phyloP scores from a whole-genome alignment of 1,139 yeast species.

The Geotrichum restrictum region DNA sequence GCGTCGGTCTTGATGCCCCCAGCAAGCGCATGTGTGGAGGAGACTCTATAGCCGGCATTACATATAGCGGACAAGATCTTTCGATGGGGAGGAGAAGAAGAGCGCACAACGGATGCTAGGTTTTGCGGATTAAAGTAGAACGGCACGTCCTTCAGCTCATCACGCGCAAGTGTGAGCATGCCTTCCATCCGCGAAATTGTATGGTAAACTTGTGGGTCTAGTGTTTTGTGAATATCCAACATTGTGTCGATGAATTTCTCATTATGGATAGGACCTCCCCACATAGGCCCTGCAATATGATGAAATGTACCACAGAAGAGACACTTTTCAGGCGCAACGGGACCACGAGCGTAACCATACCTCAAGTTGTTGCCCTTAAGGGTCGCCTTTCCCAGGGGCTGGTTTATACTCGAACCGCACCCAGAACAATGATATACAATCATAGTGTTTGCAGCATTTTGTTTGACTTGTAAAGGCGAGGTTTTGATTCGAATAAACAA shows the following conservation, averaged over 20 bases:
- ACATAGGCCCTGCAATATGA: constrained; percentile 95
- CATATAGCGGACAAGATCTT: constrained; percentile 76
- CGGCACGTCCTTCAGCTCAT: constrained; percentile 61
- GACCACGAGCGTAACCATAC: constrained; percentile 55
- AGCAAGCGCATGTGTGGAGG: constrained; percentile 84
- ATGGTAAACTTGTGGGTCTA: constrained; percentile 56
- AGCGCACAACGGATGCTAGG: constrained; percentile 69
- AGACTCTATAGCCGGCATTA: constrained; percentile 72
- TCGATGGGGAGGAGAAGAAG: constrained; percentile 79
- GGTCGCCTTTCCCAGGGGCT: constrained; percentile 58
- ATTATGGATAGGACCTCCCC: constrained; percentile 77
- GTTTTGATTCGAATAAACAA: constrained; percentile 72
- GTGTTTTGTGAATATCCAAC: constrained; percentile 50
- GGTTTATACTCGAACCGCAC: constrained; percentile 69
- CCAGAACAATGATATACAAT: constrained; percentile 80
- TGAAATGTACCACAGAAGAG: constrained; percentile 62
- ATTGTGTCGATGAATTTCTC: constrained; percentile 60
- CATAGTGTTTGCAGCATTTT: constrained; percentile 64
- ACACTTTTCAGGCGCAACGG: constrained; percentile 55
- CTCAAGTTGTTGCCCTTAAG: constrained; percentile 43
- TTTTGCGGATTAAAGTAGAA: constrained; percentile 59
- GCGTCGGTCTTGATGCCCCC: constrained; percentile 88
- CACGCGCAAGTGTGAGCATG: constrained; percentile 78
- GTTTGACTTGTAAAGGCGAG: constrained; percentile 77
- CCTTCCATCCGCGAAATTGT: constrained; percentile 85